phyloP scores from a whole-genome alignment of 2,329 filamentous ascomycete genomes.

The Alternaria arborescens region DNA sequence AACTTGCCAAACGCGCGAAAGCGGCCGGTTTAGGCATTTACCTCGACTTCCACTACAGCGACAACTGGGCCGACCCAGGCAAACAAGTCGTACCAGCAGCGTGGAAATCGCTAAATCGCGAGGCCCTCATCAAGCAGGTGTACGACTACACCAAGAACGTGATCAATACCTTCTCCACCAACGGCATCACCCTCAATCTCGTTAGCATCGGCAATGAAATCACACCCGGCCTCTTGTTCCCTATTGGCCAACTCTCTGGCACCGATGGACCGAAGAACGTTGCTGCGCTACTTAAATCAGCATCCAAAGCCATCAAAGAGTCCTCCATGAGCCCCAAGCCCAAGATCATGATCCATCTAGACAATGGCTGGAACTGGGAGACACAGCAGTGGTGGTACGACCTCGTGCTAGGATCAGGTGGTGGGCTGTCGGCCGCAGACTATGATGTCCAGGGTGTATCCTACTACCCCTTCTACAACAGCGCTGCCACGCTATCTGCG shows the following conservation, averaged over 20 bases:
- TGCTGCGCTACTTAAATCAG: slow-evolving; percentile 70
- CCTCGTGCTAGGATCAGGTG: slow-evolving; percentile 55
- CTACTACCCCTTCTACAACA: slow-evolving; percentile 76
- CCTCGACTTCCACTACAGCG: slow-evolving; percentile 72
- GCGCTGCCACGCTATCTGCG: slow-evolving; percentile 65
- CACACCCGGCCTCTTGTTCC: slow-evolving; percentile 71
- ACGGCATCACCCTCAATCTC: slow-evolving; percentile 65
- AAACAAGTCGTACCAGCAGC: slow-evolving; percentile 70
- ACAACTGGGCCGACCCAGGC: slow-evolving; percentile 75
- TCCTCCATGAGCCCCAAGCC: slow-evolving; percentile 65
- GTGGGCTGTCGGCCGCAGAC: slow-evolving; percentile 61
- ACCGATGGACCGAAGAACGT: slow-evolving; percentile 63
- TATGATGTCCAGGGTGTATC: slow-evolving; percentile 77
- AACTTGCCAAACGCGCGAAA: slow-evolving; percentile 71
- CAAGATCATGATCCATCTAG: slow-evolving; percentile 77
- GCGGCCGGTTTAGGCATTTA: slow-evolving; percentile 68
- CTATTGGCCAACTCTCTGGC: slow-evolving; percentile 65
- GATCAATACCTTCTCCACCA: slow-evolving; percentile 66
- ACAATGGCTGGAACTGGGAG: slow-evolving; percentile 77
- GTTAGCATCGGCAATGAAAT: slow-evolving; percentile 81
- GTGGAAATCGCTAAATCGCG: slow-evolving; percentile 67
- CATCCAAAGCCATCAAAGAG: slow-evolving; percentile 70
- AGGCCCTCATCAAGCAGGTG: slow-evolving; percentile 66
- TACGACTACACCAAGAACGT: slow-evolving; percentile 74
- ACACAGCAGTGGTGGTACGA: slow-evolving; percentile 73